phyloP scores from a whole-genome alignment of 768 basidiomycete genomes.

The Lactarius tabidus region DNA sequence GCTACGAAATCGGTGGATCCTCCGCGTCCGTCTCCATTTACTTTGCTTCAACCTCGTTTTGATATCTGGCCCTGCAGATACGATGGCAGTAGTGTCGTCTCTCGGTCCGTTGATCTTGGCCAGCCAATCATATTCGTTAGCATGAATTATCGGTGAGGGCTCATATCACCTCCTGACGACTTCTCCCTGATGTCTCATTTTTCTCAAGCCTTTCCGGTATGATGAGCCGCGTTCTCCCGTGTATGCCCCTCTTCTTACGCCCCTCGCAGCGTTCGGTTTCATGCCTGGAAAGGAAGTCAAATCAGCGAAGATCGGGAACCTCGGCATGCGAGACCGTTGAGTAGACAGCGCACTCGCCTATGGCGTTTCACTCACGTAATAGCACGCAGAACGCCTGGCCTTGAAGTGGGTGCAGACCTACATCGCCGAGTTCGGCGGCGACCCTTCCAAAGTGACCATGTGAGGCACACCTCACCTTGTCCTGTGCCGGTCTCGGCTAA shows the following conservation, averaged over 20 bases:
- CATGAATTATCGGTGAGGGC: constrained; percentile 30
- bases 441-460: constrained; percentile 57
- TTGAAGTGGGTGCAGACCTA: constrained; percentile 66
- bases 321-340: constrained; percentile 65
- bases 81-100: constrained; percentile 27
- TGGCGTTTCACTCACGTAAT: background rate
- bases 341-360: constrained; percentile 23
- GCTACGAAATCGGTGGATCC: constrained; percentile 16
- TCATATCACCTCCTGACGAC: no score
- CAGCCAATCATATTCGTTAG: constrained; percentile 30
- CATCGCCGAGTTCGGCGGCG: constrained; percentile 60
- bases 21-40: constrained; percentile 4
- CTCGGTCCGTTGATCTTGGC: constrained; percentile 26
- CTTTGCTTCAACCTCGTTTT: background rate
- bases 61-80: constrained; percentile 14
- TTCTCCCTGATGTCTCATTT: background rate
- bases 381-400: constrained; percentile 48
- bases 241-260: background rate
- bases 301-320: constrained; percentile 50
- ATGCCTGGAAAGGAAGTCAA: constrained; percentile 49
- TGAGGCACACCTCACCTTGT: constrained; percentile 29
- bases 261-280: constrained; percentile 45
- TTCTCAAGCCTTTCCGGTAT: constrained; percentile 22
- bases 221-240: background rate
- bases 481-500: constrained; percentile 14